Evolutionary conservation across 306 rosid genomes (phyloP).

Genomic region (Prunus dulcis): DNA sequence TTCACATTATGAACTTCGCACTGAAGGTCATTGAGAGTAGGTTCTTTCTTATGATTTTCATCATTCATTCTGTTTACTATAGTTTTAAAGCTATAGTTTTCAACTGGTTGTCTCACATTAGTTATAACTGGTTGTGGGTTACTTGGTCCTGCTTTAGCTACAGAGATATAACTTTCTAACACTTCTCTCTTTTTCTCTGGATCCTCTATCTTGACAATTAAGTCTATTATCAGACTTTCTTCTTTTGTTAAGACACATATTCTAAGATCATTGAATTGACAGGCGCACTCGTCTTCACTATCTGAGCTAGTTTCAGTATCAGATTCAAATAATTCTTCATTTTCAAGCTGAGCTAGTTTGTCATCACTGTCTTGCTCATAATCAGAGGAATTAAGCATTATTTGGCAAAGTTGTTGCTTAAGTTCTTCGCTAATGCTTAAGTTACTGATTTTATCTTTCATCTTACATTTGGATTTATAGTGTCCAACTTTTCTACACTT

Average conservation of each 20-base stretch:
- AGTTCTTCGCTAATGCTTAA: not conserved
- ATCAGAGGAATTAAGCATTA: not conserved
- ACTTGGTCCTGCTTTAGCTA: not conserved
- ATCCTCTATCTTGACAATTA: not conserved
- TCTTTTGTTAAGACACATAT: not conserved
- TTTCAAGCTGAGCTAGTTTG: not conserved
- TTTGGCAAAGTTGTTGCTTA: not conserved
- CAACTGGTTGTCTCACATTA: not conserved
- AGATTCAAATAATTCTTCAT: not conserved
- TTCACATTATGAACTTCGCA: not conserved
- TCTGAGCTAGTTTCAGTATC: not conserved
- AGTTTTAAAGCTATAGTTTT: not conserved
- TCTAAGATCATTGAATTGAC: too few species aligned
- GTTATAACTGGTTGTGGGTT: too few species aligned
- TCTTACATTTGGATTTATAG: not conserved
- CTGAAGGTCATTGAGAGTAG: not conserved
- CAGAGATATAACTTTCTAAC: not conserved
- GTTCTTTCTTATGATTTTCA: not conserved
- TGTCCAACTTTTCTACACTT: not conserved
- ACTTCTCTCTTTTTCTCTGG: not conserved
- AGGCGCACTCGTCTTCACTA: not conserved
- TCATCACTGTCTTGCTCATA: not conserved
- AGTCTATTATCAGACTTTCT: not conserved
- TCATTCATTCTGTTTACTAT: not conserved
- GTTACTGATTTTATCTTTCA: not conserved